Evolutionary conservation across 768 basidiomycete genomes (phyloP).

Genomic region (Strobilomyces echinocephalus): DNA sequence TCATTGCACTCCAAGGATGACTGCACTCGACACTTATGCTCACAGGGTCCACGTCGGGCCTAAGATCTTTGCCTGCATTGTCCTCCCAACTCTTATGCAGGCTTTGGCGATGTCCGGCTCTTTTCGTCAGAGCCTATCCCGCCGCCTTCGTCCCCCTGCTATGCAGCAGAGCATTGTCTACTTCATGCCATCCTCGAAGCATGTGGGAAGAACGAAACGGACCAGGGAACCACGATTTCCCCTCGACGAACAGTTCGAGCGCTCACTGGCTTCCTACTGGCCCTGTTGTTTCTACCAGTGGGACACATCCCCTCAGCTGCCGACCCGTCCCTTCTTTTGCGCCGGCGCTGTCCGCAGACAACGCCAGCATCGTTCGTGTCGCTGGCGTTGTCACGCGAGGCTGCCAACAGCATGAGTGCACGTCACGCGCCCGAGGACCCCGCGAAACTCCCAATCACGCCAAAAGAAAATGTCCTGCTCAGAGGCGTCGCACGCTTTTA

Average conservation of each 20-base stretch:
- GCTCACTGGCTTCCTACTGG: background rate
- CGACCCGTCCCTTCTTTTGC: background rate
- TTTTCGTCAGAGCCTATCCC: conserved; percentile 9
- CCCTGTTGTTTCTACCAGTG: background rate
- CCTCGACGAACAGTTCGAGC: background rate
- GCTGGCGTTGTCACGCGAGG: conserved; percentile 8
- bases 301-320: background rate
- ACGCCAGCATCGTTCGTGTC: conserved; percentile 2
- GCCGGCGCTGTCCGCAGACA: background rate
- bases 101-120: conserved; percentile 12
- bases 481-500: conserved; percentile 23
- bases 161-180: conserved; percentile 4
- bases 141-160: background rate
- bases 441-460: background rate
- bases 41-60: conserved; percentile 76
- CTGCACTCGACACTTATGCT: conserved; percentile 70
- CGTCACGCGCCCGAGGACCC: background rate
- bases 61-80: conserved; percentile 40
- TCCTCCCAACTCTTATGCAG: conserved; percentile 30
- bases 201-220: conserved; percentile 1
- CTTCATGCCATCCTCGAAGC: background rate
- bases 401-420: background rate
- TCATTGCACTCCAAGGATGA: conserved; percentile 53
- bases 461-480: conserved; percentile 18
- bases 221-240: background rate